A percentile compares a stretch with the other conserved stretches of the same genome.
Conservation (phyloP, 1,139 yeast genomes). For the Pichia sp. region DNA sequence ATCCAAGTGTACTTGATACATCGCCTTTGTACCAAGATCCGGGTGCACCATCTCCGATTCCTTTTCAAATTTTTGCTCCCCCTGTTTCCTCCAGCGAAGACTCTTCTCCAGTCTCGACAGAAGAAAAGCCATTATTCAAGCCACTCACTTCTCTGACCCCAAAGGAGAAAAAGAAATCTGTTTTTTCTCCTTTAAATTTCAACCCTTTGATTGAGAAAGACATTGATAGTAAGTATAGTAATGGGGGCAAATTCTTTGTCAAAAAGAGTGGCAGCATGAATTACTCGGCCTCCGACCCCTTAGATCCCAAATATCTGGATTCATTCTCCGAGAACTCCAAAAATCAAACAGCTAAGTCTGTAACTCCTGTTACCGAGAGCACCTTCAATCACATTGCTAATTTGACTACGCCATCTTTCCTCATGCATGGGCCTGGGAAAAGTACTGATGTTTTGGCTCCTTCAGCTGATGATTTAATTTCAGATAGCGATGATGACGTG, state of each 20-base stretch:
- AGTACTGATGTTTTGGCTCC: slow-evolving; percentile 3
- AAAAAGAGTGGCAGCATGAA: slow-evolving; percentile 19
- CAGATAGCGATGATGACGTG: slow-evolving; percentile 27
- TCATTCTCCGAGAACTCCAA: slow-evolving; percentile 2
- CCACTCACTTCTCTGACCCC: slow-evolving; percentile 11
- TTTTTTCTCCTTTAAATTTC: slow-evolving; percentile 76
- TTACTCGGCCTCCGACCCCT: background rate
- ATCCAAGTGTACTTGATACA: slow-evolving; percentile 3
- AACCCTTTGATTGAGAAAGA: slow-evolving; percentile 72
- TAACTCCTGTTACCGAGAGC: background rate
- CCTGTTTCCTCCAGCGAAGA: slow-evolving; percentile 25
- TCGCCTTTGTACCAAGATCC: slow-evolving; percentile 67
- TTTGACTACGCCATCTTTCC: slow-evolving; percentile 13
- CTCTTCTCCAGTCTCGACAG: slow-evolving; percentile 10
- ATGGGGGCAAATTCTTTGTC: slow-evolving; percentile 82
- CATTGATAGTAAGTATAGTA: slow-evolving; percentile 77
- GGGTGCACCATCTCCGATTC: slow-evolving; percentile 73
- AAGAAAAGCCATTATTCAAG: background rate
- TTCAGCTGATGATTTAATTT: slow-evolving; percentile 17
- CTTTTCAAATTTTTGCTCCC: slow-evolving; percentile 51
- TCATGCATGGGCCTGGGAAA: slow-evolving; percentile 11
- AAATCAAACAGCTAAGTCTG: background rate
- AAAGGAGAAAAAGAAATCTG: slow-evolving; percentile 42
- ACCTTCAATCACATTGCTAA: slow-evolving; percentile 3
- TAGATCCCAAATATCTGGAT: background rate